Percentiles rank a stretch among this genome's conserved stretches.
Conservation (phyloP, 257 asterid species). For the Ophiorrhiza pumila region DNA sequence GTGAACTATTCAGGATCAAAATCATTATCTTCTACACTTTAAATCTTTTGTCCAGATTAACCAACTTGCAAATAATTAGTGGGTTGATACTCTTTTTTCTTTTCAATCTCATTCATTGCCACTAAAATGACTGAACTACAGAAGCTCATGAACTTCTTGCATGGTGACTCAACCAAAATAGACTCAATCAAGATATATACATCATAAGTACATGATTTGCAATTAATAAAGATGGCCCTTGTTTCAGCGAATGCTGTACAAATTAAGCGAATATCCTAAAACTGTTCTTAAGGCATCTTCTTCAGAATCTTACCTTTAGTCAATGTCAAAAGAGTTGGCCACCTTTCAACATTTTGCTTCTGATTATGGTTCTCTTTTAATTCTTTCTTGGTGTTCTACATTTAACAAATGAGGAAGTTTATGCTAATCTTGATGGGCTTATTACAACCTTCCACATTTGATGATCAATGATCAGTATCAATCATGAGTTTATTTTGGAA, state of each 20-base stretch:
- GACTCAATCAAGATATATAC: no score
- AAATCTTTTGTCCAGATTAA: no score
- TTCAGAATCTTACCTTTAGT: not conserved
- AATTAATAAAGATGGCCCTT: not conserved
- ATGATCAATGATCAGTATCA: no score
- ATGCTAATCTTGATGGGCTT: not conserved
- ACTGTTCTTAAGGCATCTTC: not conserved
- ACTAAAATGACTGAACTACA: no score
- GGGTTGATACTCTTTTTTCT: no score
- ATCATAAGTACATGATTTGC: not conserved
- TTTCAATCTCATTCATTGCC: no score
- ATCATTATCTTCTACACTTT: no score
- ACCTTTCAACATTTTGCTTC: conserved; percentile 1
- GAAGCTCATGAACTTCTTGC: no score
- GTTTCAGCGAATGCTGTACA: not conserved
- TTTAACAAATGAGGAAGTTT: not conserved
- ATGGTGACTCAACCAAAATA: no score
- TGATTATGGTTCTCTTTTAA: not conserved
- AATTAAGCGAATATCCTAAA: conserved; percentile 16
- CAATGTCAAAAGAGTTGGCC: conserved; percentile 15
- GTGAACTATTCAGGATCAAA: not conserved
- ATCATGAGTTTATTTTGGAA: no score
- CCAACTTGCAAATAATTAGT: no score
- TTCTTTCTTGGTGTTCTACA: not conserved
- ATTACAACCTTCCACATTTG: not conserved